Percentiles rank a stretch among this genome's conserved stretches.
These are phyloP conservation scores for Arachnopeziza araneosa DNA, from an alignment of 2,329 filamentous ascomycete species.

Conservation along the genomic window DNA sequence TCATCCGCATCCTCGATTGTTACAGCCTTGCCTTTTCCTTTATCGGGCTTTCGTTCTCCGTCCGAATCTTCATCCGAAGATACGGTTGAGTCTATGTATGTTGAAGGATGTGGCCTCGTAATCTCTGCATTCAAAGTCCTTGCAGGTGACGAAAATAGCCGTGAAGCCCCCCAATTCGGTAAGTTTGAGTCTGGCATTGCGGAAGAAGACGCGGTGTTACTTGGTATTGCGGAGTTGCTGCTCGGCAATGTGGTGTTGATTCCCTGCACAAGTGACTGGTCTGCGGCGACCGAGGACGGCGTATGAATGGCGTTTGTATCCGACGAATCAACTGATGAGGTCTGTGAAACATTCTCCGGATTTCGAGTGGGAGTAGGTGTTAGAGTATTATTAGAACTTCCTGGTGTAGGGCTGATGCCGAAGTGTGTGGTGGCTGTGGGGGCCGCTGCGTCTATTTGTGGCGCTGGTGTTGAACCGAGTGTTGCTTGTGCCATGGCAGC, in stretches of 20 bases:
- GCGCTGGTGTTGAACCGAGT: background rate
- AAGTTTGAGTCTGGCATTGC: slow-evolving; percentile 12
- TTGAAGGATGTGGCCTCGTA: slow-evolving; percentile 1
- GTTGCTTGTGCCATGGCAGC: background rate
- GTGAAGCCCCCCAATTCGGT: slow-evolving; percentile 24
- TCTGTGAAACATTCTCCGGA: slow-evolving; percentile 19
- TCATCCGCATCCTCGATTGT: slow-evolving; percentile 43
- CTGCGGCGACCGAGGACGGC: slow-evolving; percentile 19
- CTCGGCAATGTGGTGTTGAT: slow-evolving; percentile 1
- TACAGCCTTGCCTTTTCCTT: slow-evolving; percentile 43
- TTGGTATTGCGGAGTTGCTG: slow-evolving; percentile 12
- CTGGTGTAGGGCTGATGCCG: slow-evolving; percentile 20
- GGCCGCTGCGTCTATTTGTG: slow-evolving; percentile 10
- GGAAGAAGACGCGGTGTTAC: slow-evolving; percentile 9
- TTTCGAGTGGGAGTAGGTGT: slow-evolving; percentile 19
- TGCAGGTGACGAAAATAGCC: slow-evolving; percentile 19
- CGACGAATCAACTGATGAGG: slow-evolving; percentile 24
- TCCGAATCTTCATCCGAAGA: slow-evolving; percentile 1
- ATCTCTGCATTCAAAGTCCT: slow-evolving; percentile 7
- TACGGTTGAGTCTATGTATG: slow-evolving; percentile 2
- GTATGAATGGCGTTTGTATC: slow-evolving; percentile 22
- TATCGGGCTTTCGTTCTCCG: slow-evolving; percentile 8
- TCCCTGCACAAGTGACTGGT: slow-evolving; percentile 13
- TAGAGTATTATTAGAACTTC: slow-evolving; percentile 26
- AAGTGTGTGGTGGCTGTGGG: slow-evolving; percentile 23